Conservation (phyloP, 2,329 filamentous ascomycete genomes). For the Allantophomopsis lycopodina region DNA sequence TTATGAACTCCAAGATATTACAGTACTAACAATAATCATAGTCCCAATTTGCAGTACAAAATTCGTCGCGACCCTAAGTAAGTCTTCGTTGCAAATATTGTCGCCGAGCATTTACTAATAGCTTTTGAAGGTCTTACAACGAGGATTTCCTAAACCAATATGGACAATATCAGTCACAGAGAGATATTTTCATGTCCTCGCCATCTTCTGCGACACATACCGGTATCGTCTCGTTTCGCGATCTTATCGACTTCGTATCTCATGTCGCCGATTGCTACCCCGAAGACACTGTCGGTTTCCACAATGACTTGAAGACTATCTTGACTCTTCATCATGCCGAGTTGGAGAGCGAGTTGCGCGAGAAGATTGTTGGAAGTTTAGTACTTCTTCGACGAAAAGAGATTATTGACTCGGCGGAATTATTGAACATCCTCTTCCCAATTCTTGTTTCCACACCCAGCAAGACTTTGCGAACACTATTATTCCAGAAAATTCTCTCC, state of each 20-base stretch:
- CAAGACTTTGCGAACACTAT: slow-evolving; percentile 70
- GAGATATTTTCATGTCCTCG: slow-evolving; percentile 80
- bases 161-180: slow-evolving; percentile 81
- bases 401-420: slow-evolving; percentile 68
- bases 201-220: slow-evolving; percentile 66
- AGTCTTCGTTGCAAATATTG: slow-evolving; percentile 14
- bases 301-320: slow-evolving; percentile 69
- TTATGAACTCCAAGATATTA: slow-evolving; percentile 6
- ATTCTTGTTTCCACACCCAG: slow-evolving; percentile 85
- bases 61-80: slow-evolving; percentile 74
- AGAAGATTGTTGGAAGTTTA: slow-evolving; percentile 87
- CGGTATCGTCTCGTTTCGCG: slow-evolving; percentile 72
- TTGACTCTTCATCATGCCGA: slow-evolving; percentile 70
- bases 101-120: slow-evolving; percentile 1
- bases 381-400: slow-evolving; percentile 84
- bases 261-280: slow-evolving; percentile 93
- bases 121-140: slow-evolving; percentile 55
- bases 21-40: slow-evolving; percentile 20
- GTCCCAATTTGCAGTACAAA: slow-evolving; percentile 81
- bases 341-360: slow-evolving; percentile 72
- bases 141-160: slow-evolving; percentile 84
- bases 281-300: slow-evolving; percentile 61
- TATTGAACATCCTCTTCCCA: slow-evolving; percentile 87
- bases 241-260: slow-evolving; percentile 85
- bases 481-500: slow-evolving; percentile 85